Conservation (phyloP, 768 basidiomycete genomes). For the Podaxis sp. region DNA sequence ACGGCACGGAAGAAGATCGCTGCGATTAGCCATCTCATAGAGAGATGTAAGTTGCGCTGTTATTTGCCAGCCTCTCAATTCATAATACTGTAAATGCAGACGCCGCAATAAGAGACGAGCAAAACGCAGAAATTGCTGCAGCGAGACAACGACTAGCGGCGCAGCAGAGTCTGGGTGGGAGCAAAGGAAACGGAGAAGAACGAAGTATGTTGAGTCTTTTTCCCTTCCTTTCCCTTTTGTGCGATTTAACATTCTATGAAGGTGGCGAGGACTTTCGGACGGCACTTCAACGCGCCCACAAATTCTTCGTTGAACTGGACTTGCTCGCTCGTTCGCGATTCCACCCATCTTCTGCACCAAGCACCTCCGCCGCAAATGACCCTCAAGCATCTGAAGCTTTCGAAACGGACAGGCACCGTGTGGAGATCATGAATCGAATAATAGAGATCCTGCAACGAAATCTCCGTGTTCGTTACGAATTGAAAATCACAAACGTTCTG, state of each 20-base stretch:
- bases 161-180: conserved; percentile 15
- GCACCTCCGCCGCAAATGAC: conserved; percentile 28
- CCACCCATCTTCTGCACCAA: conserved; percentile 28
- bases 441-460: conserved; percentile 66
- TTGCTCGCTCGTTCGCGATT: conserved; percentile 39
- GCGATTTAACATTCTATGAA: conserved; percentile 6
- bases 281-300: conserved; percentile 61
- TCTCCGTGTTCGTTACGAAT: conserved; percentile 72
- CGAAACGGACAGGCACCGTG: conserved; percentile 52
- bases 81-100: conserved; percentile 8
- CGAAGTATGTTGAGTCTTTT: conserved; percentile 37
- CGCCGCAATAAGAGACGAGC: conserved; percentile 7
- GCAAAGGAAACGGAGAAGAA: conserved; percentile 21
- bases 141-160: conserved; percentile 21
- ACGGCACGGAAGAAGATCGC: conserved; percentile 75
- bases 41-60: conserved; percentile 39
- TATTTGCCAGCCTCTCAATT: background rate
- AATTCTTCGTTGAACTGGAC: conserved; percentile 54
- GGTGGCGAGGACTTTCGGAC: conserved; percentile 70
- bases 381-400: conserved; percentile 28
- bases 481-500: conserved; percentile 68
- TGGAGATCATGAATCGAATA: conserved; percentile 64
- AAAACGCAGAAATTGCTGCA: conserved; percentile 11
- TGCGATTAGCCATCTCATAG: conserved; percentile 57
- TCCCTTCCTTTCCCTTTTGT: background rate